A percentile compares a stretch with the other conserved stretches of the same genome.
These are phyloP conservation scores for Ceratobasidium sp. DNA, from an alignment of 1,284 basidiomycete species.

Conservation along the genomic window DNA sequence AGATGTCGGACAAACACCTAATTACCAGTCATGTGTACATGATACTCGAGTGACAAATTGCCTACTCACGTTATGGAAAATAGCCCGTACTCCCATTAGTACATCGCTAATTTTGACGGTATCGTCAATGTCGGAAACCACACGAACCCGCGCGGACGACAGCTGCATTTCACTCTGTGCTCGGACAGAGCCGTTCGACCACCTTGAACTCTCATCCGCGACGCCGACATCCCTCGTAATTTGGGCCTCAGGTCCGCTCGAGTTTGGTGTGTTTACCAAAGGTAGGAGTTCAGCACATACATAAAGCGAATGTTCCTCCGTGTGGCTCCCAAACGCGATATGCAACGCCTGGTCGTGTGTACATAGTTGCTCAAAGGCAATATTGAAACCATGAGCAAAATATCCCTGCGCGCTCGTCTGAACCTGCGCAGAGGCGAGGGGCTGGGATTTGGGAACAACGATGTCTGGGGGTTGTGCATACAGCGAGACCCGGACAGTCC, in stretches of 20 bases:
- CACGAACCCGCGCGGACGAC: constrained; percentile 65
- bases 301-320: constrained; percentile 54
- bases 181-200: not conserved
- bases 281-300: constrained; percentile 44
- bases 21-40: not conserved
- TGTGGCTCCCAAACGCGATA: constrained; percentile 63
- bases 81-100: constrained; percentile 71
- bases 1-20: constrained; percentile 70
- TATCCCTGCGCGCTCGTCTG: constrained; percentile 70
- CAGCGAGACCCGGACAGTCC: constrained; percentile 62
- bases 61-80: constrained; percentile 70
- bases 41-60: not conserved
- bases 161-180: constrained; percentile 56
- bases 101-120: constrained; percentile 85
- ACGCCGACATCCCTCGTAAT: not conserved
- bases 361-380: constrained; percentile 73
- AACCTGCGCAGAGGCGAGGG: constrained; percentile 61
- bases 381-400: constrained; percentile 66
- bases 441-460: constrained; percentile 46
- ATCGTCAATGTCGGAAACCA: constrained; percentile 95
- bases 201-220: not conserved
- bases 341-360: constrained; percentile 64
- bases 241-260: not conserved
- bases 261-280: not conserved
- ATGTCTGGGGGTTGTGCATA: constrained; percentile 37